Conservation (phyloP, 208 protist species). For the Acanthamoeba sp. region DNA sequence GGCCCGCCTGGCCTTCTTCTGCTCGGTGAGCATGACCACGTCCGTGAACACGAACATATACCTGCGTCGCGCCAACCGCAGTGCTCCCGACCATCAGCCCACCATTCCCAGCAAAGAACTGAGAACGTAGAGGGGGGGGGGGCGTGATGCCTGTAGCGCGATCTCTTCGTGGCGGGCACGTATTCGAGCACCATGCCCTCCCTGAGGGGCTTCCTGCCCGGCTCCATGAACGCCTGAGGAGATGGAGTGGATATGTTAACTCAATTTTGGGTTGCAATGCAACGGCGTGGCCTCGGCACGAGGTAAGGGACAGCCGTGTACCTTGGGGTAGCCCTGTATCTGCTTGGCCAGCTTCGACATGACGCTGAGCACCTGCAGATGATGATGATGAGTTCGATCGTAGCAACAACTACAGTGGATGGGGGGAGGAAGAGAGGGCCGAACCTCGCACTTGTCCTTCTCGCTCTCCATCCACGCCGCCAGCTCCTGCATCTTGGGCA, state of each 20-base stretch:
- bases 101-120: not conserved
- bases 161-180: constrained; percentile 13
- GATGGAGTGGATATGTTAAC: too few relatives aligned
- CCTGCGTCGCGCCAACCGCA: not conserved
- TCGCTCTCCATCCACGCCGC: constrained; percentile 16
- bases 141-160: not conserved
- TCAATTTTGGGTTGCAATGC: too few relatives aligned
- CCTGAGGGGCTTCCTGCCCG: not conserved
- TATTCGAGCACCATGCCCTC: constrained; percentile 27
- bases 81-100: too few relatives aligned
- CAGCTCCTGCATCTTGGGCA: constrained; percentile 23
- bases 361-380: not conserved
- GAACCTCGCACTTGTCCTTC: constrained; percentile 44
- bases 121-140: not conserved
- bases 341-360: constrained; percentile 29
- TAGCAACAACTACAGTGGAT: not conserved
- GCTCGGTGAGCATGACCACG: constrained; percentile 5
- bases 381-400: too few relatives aligned
- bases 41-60: constrained; percentile 36
- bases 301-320: not conserved
- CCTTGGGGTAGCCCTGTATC: constrained; percentile 19
- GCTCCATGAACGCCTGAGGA: not conserved
- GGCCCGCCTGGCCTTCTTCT: not conserved
- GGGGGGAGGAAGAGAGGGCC: too few relatives aligned
- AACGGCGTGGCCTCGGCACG: too few relatives aligned